A percentile compares a stretch with the other conserved stretches of the same genome.
Conservation (phyloP, 2,329 filamentous ascomycete species). For the Elsinoe australis region DNA sequence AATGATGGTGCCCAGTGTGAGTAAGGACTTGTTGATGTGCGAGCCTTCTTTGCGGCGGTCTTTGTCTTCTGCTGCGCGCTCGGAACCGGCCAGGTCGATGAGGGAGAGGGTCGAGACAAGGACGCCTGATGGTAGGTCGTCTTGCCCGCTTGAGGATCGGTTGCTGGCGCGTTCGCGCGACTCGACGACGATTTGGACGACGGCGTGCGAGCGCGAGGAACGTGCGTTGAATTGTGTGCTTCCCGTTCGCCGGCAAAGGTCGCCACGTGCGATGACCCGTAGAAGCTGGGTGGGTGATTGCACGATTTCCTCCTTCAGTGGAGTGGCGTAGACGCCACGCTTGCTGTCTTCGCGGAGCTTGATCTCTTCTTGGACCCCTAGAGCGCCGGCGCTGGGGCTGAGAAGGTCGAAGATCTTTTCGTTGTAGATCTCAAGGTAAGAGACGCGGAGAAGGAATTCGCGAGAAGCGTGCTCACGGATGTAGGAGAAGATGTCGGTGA, state of each 20-base stretch:
- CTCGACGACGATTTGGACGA: slow-evolving; percentile 97
- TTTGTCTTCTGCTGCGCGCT: slow-evolving; percentile 91
- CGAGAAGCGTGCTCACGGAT: slow-evolving; percentile 92
- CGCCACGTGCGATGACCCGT: slow-evolving; percentile 87
- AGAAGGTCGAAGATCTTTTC: slow-evolving; percentile 93
- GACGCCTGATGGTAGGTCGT: slow-evolving; percentile 70
- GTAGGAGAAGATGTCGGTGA: slow-evolving; percentile 98
- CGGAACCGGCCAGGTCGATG: slow-evolving; percentile 93
- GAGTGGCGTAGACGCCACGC: slow-evolving; percentile 89
- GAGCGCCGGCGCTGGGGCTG: slow-evolving; percentile 59
- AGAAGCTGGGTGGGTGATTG: slow-evolving; percentile 94
- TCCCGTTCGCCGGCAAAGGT: slow-evolving; percentile 79
- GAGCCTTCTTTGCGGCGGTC: slow-evolving; percentile 89
- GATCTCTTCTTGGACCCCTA: slow-evolving; percentile 73
- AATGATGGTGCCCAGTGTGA: slow-evolving; percentile 93
- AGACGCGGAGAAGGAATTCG: slow-evolving; percentile 90
- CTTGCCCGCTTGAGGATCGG: slow-evolving; percentile 32
- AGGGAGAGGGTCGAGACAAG: slow-evolving; percentile 90
- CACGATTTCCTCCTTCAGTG: slow-evolving; percentile 95
- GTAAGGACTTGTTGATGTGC: slow-evolving; percentile 95
- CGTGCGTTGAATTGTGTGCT: slow-evolving; percentile 96
- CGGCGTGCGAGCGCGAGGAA: slow-evolving; percentile 94
- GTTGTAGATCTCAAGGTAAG: slow-evolving; percentile 98
- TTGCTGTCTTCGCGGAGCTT: slow-evolving; percentile 95
- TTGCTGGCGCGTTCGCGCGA: slow-evolving; percentile 74